Evolutionary conservation across 148 eudicot genomes (phyloP), one percentile per base, ranked within the genome.

Genomic region (Vaccinium myrtillus): DNA sequence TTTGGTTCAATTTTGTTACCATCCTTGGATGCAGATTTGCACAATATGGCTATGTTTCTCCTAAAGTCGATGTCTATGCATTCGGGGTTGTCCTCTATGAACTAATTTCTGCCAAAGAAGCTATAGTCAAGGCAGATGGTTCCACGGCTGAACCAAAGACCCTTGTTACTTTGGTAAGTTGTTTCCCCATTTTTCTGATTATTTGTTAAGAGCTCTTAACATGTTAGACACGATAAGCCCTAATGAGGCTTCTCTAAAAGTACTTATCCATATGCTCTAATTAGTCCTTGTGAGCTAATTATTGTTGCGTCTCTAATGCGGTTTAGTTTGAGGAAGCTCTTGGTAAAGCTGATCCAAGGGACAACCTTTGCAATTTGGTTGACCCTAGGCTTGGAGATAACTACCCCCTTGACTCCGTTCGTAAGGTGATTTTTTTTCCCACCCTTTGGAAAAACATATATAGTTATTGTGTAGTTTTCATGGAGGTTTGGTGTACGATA

Each of bases 51-150:
- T 93, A 92, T 54, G 94, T 94, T 59, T 94, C 99, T 82, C 93
- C 98, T 0, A 96, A 94, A 89, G 88, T 94, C 25, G 99, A 96
- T 87, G 98, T 96, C 49, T 96, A 89, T 85, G 98, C 99, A 54
- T 94, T 94, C 81, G 99, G 99, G 21, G 99, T 96, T 77, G 99
- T 96, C 71, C 92, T 96, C 15, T 96, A 89, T 80, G 97, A 96
- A 89, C 91, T 96, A 84, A 91, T 96, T 78, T 96, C 99, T 83
- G 98, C 95, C 80, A 94, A 94, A 88, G 92, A 90, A 78, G 99
- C 98, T 75, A 91, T 96, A 77, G 95, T 94, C 53, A 94, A 92
- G 84, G 88, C 76, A 32, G 79, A 54, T 70, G 92, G 83, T 43
- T 84, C 92, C 25, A 30, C 74, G 77, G 39, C 87, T 50, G 93